Percentiles rank a stretch among this genome's conserved stretches.
Evolutionary conservation across 257 asterid species (phyloP).

Genomic region (Cynanchum wilfordii): DNA sequence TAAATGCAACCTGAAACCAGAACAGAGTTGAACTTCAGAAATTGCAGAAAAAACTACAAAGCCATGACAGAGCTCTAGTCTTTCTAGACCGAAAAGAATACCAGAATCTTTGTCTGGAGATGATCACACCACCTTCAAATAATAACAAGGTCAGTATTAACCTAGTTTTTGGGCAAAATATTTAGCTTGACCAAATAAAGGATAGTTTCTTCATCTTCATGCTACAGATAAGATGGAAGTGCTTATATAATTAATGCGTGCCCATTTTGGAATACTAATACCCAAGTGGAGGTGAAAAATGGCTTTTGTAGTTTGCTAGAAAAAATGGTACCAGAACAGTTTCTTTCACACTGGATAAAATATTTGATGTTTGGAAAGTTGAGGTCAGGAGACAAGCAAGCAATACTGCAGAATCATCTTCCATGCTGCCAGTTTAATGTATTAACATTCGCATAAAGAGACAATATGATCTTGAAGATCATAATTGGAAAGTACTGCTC

Average conservation of each 20-base stretch:
- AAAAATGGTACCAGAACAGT: not conserved
- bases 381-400: not conserved
- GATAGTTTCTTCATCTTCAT: not conserved
- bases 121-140: not conserved
- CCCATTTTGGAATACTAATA: not conserved
- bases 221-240: not conserved
- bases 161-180: not conserved
- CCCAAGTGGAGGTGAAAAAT: not conserved
- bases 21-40: not conserved
- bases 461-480: not conserved
- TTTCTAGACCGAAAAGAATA: not conserved
- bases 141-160: not conserved
- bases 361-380: not conserved
- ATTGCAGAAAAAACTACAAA: not conserved
- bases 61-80: not conserved
- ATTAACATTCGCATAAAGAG: not conserved
- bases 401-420: not conserved
- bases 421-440: not conserved
- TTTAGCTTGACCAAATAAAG: not conserved
- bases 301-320: not conserved
- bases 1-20: constrained; percentile 18
- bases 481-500: not conserved
- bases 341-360: not conserved
- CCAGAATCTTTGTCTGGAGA: not conserved
- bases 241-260: not conserved